Base-by-base conservation (phyloP, 2,329 filamentous ascomycete species). In the Paraconiothyrium sp. region DNA sequence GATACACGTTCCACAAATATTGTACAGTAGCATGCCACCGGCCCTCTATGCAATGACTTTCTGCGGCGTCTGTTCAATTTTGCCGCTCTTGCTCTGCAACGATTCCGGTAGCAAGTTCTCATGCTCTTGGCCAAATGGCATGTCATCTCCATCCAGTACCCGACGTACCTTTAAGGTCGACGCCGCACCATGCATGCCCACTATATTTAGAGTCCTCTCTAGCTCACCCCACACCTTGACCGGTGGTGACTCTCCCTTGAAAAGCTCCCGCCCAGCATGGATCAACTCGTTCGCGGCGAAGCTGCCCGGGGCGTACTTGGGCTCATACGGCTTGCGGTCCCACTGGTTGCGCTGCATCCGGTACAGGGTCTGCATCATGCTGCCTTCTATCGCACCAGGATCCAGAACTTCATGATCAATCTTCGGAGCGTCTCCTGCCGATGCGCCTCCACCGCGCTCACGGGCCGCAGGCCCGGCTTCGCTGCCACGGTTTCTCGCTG, bases 331-430 rank as follows among this genome's bases (percentile, higher is more conserved):
- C 59, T 70, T 69, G 37, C 70, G 69, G 60, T 77, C 76, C 76
- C 76, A 78, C 62, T 76, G 72, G 39, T 72, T 70, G 30, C 72
- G 65, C 66, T 78, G 76, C 58, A 78, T 57, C 8, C 76, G 70
- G 43, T 75, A 57, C 52, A 78, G 54, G 13, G 76, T 71, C 54
- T 74, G 72, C 14, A 74, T 65, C 74, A 76, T 74, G 20, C 69
- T 70, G 13, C 76, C 49, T 0, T 68, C 67, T 3, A 67, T 55
- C 10, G 68, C 62, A 10, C 64, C 54, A 27, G 63, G 60, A 1
- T 70, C 48, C 8, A 70, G 60, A 1, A 50, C 44, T 4, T 64
- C 30, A 1, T 56, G 46, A 2, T 61, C 65, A 16, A 50, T 30
- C 46, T 51, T 47, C 16, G 59, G 52, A 0, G 50, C 41, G 13